Conservation (phyloP, 805 yeast species). For the Sugiyamaella chiloensis region DNA sequence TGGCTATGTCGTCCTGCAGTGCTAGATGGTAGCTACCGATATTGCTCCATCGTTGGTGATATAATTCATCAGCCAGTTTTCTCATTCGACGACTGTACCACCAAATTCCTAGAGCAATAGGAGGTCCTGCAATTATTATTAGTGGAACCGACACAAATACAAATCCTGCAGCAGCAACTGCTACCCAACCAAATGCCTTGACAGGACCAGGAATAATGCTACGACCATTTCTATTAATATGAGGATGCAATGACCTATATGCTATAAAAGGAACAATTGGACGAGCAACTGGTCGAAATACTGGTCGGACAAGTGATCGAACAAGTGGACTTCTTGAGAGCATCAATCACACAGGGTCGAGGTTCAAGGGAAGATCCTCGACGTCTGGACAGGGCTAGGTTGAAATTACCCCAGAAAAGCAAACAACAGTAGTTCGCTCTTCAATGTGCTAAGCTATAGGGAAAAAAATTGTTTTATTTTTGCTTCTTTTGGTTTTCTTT, state of each 20-base stretch:
- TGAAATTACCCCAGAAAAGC: too few relatives aligned
- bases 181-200: slow-evolving; percentile 20
- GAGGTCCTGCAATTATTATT: slow-evolving; percentile 23
- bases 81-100: slow-evolving; percentile 15
- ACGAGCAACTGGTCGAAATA: too few relatives aligned
- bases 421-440: too few relatives aligned
- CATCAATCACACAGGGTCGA: too few relatives aligned
- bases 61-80: slow-evolving; percentile 14
- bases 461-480: too few relatives aligned
- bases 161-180: slow-evolving; percentile 21
- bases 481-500: too few relatives aligned
- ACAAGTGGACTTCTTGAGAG: too few relatives aligned
- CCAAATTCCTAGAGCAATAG: slow-evolving; percentile 20
- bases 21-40: slow-evolving; percentile 23
- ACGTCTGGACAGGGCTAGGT: too few relatives aligned
- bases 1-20: slow-evolving; percentile 13
- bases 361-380: too few relatives aligned
- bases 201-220: slow-evolving; percentile 22
- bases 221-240: not conserved
- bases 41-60: slow-evolving; percentile 25
- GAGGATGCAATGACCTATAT: not conserved
- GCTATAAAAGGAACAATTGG: too few relatives aligned
- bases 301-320: too few relatives aligned
- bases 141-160: slow-evolving; percentile 24
- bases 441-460: too few relatives aligned